These are phyloP conservation scores for Diaporthe aspalathi DNA, from an alignment of 2,329 filamentous ascomycete genomes.

Conservation along the genomic window DNA sequence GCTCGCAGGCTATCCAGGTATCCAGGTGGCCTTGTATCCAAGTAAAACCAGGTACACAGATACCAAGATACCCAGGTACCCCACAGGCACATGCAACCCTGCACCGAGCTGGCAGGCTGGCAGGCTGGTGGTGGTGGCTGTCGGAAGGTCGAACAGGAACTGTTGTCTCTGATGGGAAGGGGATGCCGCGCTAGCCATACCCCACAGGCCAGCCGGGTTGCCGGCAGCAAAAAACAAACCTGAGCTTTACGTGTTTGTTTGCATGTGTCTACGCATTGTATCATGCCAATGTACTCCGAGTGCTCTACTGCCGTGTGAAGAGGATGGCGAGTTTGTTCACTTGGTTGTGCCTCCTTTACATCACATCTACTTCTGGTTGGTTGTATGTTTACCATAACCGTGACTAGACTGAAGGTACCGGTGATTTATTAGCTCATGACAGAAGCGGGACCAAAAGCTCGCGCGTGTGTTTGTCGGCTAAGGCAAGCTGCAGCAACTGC, in stretches of 20 bases:
- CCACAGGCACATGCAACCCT: slow-evolving; percentile 12
- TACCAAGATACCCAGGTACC: slow-evolving; percentile 7
- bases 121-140: slow-evolving; percentile 9
- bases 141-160: slow-evolving; percentile 30
- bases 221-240: slow-evolving; percentile 8
- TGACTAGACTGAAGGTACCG: background rate
- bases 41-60: slow-evolving; percentile 14
- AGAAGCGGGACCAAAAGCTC: slow-evolving; percentile 6
- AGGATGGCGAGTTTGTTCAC: too few species aligned
- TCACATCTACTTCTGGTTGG: too few species aligned
- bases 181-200: slow-evolving; percentile 27
- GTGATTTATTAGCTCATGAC: slow-evolving; percentile 1
- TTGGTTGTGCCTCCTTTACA: background rate
- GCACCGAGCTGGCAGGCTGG: too few species aligned
- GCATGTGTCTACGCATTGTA: too few species aligned
- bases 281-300: too few species aligned
- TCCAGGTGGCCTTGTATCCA: too few species aligned
- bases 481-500: background rate
- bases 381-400: too few species aligned
- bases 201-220: slow-evolving; percentile 24
- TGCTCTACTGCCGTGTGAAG: background rate
- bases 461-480: slow-evolving; percentile 1
- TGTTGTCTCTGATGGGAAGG: slow-evolving; percentile 15
- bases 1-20: background rate
- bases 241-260: background rate